These are phyloP conservation scores for Arabidopsis lyrata DNA, from an alignment of 441 rosid species.

Conservation along the genomic window DNA sequence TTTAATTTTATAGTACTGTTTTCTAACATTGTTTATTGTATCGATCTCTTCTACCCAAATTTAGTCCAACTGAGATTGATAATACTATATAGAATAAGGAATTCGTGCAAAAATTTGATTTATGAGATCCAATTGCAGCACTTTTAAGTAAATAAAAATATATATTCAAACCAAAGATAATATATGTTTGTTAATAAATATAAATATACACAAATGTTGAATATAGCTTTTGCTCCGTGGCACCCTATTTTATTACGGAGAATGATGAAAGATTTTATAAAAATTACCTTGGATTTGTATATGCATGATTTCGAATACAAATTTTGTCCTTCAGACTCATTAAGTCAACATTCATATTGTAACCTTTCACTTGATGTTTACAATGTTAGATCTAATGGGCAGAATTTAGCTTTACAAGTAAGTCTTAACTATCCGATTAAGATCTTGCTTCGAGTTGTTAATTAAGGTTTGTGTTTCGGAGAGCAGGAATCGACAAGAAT, in stretches of 20 bases:
- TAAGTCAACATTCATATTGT: neutral
- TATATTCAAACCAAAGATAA: neutral
- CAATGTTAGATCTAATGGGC: constrained; percentile 40
- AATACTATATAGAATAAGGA: neutral
- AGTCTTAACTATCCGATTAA: constrained; percentile 25
- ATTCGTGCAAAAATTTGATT: neutral
- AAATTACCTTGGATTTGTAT: neutral
- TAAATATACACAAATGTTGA: neutral
- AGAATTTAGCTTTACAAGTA: neutral
- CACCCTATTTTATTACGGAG: constrained; percentile 1
- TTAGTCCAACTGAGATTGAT: neutral
- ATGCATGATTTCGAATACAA: neutral
- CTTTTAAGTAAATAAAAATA: neutral
- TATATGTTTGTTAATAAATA: neutral
- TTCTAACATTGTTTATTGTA: neutral
- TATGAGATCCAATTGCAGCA: neutral
- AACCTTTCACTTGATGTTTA: constrained; percentile 33
- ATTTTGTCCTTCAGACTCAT: neutral
- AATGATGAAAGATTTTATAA: neutral
- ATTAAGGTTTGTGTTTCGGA: constrained; percentile 35
- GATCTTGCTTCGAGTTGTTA: constrained; percentile 42
- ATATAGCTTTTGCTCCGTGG: neutral
- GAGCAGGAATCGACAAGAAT: constrained; percentile 42
- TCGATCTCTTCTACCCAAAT: constrained; percentile 11
- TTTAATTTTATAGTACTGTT: constrained; percentile 8